These are phyloP conservation scores for Xylaria sp. DNA, from an alignment of 2,329 filamentous ascomycete species.

Conservation along the genomic window DNA sequence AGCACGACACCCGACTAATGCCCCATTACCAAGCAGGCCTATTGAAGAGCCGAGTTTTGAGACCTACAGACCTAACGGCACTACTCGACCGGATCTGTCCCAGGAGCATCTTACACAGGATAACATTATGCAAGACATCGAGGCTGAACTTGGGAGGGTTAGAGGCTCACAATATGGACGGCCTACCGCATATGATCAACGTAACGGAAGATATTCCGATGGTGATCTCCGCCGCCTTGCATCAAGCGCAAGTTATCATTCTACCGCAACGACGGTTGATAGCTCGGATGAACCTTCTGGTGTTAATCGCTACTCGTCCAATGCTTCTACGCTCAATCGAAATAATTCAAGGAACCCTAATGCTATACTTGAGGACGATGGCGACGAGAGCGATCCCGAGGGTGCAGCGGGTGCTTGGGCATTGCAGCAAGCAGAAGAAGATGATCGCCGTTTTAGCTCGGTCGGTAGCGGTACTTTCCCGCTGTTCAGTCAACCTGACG, in stretches of 20 bases:
- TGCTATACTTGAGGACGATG: conserved; percentile 56
- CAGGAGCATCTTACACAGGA: conserved; percentile 60
- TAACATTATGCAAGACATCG: conserved; percentile 67
- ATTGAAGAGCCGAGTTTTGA: conserved; percentile 58
- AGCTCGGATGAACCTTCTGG: conserved; percentile 51
- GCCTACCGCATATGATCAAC: conserved; percentile 49
- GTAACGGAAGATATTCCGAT: conserved; percentile 59
- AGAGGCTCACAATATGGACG: conserved; percentile 53
- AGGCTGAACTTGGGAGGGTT: conserved; percentile 61
- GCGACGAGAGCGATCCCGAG: conserved; percentile 87
- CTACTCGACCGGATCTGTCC: conserved; percentile 47
- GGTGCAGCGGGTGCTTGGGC: conserved; percentile 85
- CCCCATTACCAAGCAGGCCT: conserved; percentile 66
- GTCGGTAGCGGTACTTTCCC: conserved; percentile 59
- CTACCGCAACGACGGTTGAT: conserved; percentile 59
- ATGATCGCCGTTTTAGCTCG: conserved; percentile 71
- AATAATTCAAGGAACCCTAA: conserved; percentile 51
- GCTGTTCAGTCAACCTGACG: conserved; percentile 54
- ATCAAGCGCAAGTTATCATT: conserved; percentile 56
- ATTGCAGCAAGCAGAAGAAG: conserved; percentile 84
- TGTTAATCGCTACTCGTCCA: conserved; percentile 54
- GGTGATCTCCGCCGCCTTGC: conserved; percentile 58
- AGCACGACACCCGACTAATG: conserved; percentile 68
- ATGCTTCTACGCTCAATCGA: conserved; percentile 54
- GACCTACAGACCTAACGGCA: conserved; percentile 54